These are phyloP conservation scores for Solanum lycopersicoides DNA, from an alignment of 257 asterid genomes.

Conservation along the genomic window DNA sequence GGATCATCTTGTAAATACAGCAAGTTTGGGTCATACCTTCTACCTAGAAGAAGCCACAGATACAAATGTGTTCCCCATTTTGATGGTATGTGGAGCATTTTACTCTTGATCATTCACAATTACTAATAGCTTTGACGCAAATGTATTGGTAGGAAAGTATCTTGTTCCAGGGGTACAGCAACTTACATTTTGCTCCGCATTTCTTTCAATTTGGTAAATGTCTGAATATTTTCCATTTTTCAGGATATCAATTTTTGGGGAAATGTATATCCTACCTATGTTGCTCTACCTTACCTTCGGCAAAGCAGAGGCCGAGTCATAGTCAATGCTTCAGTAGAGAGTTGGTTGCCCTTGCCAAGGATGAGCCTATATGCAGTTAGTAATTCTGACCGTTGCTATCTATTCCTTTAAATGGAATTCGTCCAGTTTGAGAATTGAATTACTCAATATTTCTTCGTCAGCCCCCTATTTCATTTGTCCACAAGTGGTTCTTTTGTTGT, in stretches of 20 bases:
- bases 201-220: neutral
- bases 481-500: neutral
- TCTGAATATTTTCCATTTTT: neutral
- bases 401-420: neutral
- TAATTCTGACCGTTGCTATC: neutral
- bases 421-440: neutral
- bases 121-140: neutral
- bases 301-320: conserved; percentile 61
- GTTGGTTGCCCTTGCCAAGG: conserved; percentile 90
- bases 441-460: neutral
- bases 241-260: conserved; percentile 98
- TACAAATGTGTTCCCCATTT: conserved; percentile 58
- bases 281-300: conserved; percentile 71
- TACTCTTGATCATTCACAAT: neutral
- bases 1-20: conserved; percentile 91
- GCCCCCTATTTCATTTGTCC: neutral
- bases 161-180: neutral
- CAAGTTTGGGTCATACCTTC: conserved; percentile 82
- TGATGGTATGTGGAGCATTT: conserved; percentile 43
- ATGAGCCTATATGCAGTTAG: conserved; percentile 92
- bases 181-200: neutral
- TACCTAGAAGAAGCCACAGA: conserved; percentile 92
- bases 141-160: neutral
- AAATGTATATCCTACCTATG: conserved; percentile 85
- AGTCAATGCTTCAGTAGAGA: conserved; percentile 83